Evolutionary conservation across 805 yeast genomes (phyloP).

Genomic region (Teunomyces barrocoloradensis): DNA sequence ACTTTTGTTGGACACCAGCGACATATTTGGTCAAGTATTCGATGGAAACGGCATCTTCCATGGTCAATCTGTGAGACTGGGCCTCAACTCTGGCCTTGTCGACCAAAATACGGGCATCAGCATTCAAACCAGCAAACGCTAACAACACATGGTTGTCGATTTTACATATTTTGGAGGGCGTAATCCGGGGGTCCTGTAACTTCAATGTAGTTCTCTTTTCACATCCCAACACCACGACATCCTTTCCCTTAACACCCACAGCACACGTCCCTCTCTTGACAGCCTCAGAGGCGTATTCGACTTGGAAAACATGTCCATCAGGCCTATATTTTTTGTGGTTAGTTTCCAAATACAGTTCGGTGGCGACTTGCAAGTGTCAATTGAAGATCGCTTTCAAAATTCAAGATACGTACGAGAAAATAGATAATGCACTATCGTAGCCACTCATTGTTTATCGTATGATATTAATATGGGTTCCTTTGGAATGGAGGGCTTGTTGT

Average conservation of each 20-base stretch:
- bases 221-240: conserved; percentile 90
- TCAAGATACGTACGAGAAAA: conserved; percentile 71
- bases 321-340: conserved; percentile 52
- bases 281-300: conserved; percentile 96
- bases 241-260: conserved; percentile 90
- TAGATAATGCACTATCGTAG: conserved; percentile 97
- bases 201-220: conserved; percentile 94
- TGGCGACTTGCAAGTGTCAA: conserved; percentile 2
- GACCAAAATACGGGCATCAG: conserved; percentile 94
- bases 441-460: conserved; percentile 70
- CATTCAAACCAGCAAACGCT: conserved; percentile 96
- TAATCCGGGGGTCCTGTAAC: conserved; percentile 93
- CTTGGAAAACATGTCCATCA: conserved; percentile 98
- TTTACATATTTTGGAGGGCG: conserved; percentile 91
- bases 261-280: conserved; percentile 98
- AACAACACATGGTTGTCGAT: conserved; percentile 87
- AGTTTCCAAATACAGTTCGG: not conserved
- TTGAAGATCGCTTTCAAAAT: not conserved
- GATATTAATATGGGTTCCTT: not conserved
- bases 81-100: conserved; percentile 97
- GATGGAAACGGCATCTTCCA: conserved; percentile 89
- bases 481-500: not conserved
- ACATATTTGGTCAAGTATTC: conserved; percentile 91
- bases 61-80: conserved; percentile 87
- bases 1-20: conserved; percentile 97